phyloP scores from a whole-genome alignment of 169 alveolate genomes.

The Plasmodium falciparum region DNA sequence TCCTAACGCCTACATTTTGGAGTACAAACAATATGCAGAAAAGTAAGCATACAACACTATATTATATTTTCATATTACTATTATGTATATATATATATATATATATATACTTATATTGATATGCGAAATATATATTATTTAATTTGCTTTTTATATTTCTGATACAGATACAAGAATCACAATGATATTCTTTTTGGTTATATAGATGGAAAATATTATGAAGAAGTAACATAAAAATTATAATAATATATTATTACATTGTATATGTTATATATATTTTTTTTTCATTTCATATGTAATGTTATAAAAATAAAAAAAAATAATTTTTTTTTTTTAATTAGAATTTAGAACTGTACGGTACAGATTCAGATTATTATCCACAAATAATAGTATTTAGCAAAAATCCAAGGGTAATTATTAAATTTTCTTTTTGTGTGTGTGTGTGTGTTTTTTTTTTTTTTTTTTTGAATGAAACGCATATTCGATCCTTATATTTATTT shows the following conservation, averaged over 20 bases:
- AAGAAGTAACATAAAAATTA: conserved; percentile 33
- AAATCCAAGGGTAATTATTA: conserved; percentile 31
- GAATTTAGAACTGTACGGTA: conserved; percentile 58
- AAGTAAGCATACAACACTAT: conserved; percentile 22
- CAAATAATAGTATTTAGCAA: conserved; percentile 59
- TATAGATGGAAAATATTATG: conserved; percentile 66
- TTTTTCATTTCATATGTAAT: background rate
- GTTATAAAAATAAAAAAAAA: background rate
- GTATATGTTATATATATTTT: background rate
- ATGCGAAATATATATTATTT: background rate
- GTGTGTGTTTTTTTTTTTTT: background rate
- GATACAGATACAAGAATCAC: conserved; percentile 27
- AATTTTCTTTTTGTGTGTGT: background rate
- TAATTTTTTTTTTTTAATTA: conserved; percentile 6
- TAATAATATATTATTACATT: background rate
- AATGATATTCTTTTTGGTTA: conserved; percentile 44
- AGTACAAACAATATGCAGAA: conserved; percentile 41
- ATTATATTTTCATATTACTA: background rate
- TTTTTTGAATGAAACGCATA: background rate
- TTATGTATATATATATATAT: background rate
- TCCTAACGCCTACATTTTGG: background rate
- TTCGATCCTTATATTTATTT: no score
- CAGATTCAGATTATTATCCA: conserved; percentile 34
- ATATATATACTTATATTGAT: background rate
- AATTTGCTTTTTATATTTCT: background rate